phyloP scores from a whole-genome alignment of 108 stramenopile species.

The Cyclotella kingstonii region DNA sequence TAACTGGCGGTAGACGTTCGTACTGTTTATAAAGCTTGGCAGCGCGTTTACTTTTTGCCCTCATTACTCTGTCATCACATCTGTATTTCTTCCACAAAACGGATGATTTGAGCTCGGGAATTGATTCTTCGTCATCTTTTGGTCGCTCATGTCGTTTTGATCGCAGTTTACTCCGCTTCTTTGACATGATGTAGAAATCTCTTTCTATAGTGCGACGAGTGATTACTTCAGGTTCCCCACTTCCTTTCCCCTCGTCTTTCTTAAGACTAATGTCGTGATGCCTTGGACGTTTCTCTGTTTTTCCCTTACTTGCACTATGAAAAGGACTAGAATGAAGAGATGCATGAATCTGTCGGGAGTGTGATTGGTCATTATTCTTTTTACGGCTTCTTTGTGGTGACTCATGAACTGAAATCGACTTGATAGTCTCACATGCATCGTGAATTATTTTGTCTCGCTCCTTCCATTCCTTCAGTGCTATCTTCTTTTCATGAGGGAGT shows the following conservation, averaged over 20 bases:
- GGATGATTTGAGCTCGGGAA: slow-evolving; percentile 23
- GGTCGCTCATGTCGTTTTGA: slow-evolving; percentile 13
- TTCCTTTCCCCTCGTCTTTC: too few relatives aligned
- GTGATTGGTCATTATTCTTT: neutral
- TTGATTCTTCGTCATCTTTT: neutral
- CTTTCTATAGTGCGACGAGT: slow-evolving; percentile 39
- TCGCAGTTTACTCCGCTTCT: slow-evolving; percentile 13
- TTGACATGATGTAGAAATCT: slow-evolving; percentile 43
- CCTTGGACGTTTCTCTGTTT: too few relatives aligned
- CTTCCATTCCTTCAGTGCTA: slow-evolving; percentile 20
- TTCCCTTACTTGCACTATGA: slow-evolving; percentile 1
- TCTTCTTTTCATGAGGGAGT: neutral
- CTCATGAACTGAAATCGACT: neutral
- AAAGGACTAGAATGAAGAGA: slow-evolving; percentile 20
- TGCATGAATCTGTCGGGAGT: slow-evolving; percentile 2
- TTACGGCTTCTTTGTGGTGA: neutral
- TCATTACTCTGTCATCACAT: slow-evolving; percentile 31
- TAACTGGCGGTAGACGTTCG: slow-evolving; percentile 7
- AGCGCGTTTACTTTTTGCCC: slow-evolving; percentile 18
- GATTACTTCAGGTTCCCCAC: slow-evolving; percentile 20
- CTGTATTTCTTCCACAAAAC: slow-evolving; percentile 40
- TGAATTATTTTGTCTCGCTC: slow-evolving; percentile 30
- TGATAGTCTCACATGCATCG: slow-evolving; percentile 26
- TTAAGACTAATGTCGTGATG: too few relatives aligned
- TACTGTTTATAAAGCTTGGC: slow-evolving; percentile 15